A percentile compares a stretch with the other conserved stretches of the same genome.
Evolutionary conservation across 129 eudicot species (phyloP).

Genomic region (Deinandra increscens): DNA sequence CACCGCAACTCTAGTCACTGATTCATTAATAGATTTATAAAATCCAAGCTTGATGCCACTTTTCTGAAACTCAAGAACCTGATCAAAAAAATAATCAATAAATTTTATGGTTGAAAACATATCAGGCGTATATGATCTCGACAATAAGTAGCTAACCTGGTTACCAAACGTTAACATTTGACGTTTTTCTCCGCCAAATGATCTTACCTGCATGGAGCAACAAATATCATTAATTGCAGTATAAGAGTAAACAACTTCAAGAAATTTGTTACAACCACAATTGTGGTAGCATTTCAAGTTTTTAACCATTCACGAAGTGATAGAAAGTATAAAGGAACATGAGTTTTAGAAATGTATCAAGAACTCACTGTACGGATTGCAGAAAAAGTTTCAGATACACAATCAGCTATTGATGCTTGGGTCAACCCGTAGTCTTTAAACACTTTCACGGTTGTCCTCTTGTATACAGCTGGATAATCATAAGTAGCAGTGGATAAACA

Average conservation of each 20-base stretch:
- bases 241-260: neutral
- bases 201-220: constrained; percentile 69
- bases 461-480: constrained; percentile 67
- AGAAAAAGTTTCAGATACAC: constrained; percentile 88
- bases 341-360: neutral
- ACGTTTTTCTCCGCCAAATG: constrained; percentile 95
- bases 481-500: neutral
- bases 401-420: constrained; percentile 89
- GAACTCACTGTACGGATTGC: constrained; percentile 92
- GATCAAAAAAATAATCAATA: constrained; percentile 23
- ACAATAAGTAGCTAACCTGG: constrained; percentile 50
- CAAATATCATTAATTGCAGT: neutral
- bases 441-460: constrained; percentile 81
- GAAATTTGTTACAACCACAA: neutral
- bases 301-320: constrained; percentile 16
- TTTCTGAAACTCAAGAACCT: constrained; percentile 67
- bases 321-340: neutral
- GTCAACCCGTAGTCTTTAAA: constrained; percentile 89
- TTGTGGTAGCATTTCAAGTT: neutral
- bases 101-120: constrained; percentile 16
- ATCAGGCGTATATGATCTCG: neutral
- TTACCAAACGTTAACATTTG: constrained; percentile 86
- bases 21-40: constrained; percentile 81
- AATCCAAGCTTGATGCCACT: constrained; percentile 89
- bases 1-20: constrained; percentile 90